Percentiles rank a stretch among this genome's conserved stretches.
Conservation (phyloP, 179 eudicot genomes). For the Gypsophila paniculata region DNA sequence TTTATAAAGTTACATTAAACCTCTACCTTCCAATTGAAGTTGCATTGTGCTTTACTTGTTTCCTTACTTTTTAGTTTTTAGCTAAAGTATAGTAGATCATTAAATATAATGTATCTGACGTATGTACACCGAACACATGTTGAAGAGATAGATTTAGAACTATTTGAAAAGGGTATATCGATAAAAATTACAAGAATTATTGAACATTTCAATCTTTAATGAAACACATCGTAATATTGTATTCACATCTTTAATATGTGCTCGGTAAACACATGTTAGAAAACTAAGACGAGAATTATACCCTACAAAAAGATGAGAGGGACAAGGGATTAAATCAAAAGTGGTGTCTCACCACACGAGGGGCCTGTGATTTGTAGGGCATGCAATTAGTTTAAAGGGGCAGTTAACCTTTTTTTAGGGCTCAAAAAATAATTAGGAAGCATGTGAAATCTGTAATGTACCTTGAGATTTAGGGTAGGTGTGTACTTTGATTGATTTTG, state of each 20-base stretch:
- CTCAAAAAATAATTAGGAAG: neutral
- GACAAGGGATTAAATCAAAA: conserved; percentile 15
- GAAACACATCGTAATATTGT: no score
- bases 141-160: no score
- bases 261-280: no score
- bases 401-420: conserved; percentile 11
- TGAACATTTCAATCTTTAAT: no score
- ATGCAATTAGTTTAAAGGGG: conserved; percentile 7
- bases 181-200: no score
- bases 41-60: neutral
- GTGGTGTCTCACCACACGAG: conserved; percentile 25
- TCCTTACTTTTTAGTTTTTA: conserved; percentile 15
- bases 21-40: conserved; percentile 15
- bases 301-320: conserved; percentile 15
- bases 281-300: neutral
- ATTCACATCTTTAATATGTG: no score
- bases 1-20: neutral
- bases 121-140: no score
- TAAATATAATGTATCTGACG: no score
- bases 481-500: conserved; percentile 13
- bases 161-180: no score
- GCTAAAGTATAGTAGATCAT: neutral
- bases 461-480: conserved; percentile 14
- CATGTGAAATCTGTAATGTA: conserved; percentile 9
- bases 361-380: conserved; percentile 17